Percentiles rank a stretch among this genome's conserved stretches.
Evolutionary conservation across 768 basidiomycete genomes (phyloP).

Genomic region (Plicaturopsis crispa): DNA sequence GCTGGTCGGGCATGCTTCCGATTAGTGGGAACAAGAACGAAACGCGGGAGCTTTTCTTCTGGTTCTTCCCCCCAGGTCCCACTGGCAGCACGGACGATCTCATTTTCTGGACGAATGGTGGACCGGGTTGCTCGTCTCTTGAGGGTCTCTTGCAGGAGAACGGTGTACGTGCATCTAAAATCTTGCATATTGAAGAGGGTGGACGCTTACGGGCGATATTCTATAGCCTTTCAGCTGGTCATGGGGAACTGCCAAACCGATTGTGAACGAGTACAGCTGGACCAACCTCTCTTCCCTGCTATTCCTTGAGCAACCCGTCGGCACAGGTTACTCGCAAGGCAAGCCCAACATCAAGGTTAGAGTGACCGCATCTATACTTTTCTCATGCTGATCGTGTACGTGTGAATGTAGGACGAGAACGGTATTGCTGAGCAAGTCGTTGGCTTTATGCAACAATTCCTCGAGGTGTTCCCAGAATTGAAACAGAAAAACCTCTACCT

Average conservation of each 20-base stretch:
- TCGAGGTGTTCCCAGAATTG: slow-evolving; percentile 65
- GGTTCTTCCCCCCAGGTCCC: slow-evolving; percentile 78
- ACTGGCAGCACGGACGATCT: slow-evolving; percentile 64
- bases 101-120: slow-evolving; percentile 81
- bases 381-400: no score
- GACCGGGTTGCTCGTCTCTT: slow-evolving; percentile 71
- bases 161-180: slow-evolving; percentile 47
- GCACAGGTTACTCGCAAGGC: slow-evolving; percentile 73
- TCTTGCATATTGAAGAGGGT: no score
- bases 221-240: slow-evolving; percentile 64
- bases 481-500: slow-evolving; percentile 68
- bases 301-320: slow-evolving; percentile 78
- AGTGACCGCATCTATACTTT: no score
- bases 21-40: slow-evolving; percentile 55
- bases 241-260: slow-evolving; percentile 55
- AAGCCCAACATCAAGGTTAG: slow-evolving; percentile 53
- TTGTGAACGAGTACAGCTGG: slow-evolving; percentile 64
- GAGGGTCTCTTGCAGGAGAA: slow-evolving; percentile 71
- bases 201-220: no score
- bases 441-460: slow-evolving; percentile 74
- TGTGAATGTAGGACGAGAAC: slow-evolving; percentile 46
- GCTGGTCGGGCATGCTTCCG: slow-evolving; percentile 46
- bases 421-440: slow-evolving; percentile 55
- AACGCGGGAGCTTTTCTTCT: slow-evolving; percentile 74
- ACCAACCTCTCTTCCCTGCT: slow-evolving; percentile 71